These are phyloP conservation scores for Coprinellus aureogranulatus DNA, from an alignment of 768 basidiomycete genomes.

Conservation along the genomic window DNA sequence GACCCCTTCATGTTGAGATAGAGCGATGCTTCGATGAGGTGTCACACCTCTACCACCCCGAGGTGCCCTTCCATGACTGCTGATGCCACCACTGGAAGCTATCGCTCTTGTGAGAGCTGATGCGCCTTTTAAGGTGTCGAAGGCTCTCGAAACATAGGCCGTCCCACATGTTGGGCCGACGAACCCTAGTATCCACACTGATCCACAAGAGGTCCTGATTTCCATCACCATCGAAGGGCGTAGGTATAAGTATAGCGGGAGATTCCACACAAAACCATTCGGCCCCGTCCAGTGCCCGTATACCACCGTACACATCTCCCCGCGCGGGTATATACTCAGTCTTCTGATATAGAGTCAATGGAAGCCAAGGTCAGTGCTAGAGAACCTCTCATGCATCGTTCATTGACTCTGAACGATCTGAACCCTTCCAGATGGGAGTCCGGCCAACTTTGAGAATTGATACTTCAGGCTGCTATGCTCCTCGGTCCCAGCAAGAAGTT, in stretches of 20 bases:
- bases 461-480: neutral
- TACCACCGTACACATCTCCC: too few species aligned
- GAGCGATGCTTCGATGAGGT: constrained; percentile 5
- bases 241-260: neutral
- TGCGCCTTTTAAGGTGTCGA: neutral
- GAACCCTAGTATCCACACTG: neutral
- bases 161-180: neutral
- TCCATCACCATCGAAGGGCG: neutral
- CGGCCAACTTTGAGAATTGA: neutral
- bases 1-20: neutral
- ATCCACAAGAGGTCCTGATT: neutral
- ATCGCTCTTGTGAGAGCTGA: too few species aligned
- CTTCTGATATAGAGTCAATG: too few species aligned
- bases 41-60: neutral
- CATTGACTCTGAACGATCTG: too few species aligned
- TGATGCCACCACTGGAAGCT: neutral
- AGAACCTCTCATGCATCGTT: too few species aligned
- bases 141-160: neutral
- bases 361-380: too few species aligned
- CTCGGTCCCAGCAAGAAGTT: neutral
- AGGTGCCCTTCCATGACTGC: neutral
- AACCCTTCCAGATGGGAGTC: neutral
- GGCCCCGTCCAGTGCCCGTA: too few species aligned
- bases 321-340: too few species aligned
- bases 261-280: too few species aligned